Base-by-base conservation (phyloP, 768 basidiomycete species). In the Boletus rubroflammeus region DNA sequence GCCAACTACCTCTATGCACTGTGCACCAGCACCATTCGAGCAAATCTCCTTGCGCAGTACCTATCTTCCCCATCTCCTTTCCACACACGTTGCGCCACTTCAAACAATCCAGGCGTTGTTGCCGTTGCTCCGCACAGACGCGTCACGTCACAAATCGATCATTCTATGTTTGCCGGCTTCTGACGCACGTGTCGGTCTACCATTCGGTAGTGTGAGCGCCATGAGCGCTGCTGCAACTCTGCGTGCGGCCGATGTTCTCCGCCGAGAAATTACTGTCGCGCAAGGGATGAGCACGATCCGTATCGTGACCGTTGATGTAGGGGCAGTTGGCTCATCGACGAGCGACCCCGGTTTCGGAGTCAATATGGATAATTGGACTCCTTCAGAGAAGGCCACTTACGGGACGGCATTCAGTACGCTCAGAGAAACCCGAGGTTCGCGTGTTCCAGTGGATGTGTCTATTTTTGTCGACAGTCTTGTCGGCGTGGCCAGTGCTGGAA, bases 151-250 rank as follows among this genome's bases (percentile, higher is more conserved):
- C 56, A 67, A 60, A 42, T 69, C 81, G 13, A 83, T 93, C 57
- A 75, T 93, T 40, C 72, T 92, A 34, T 91, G 90, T 64, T 72
- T 92, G 9, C 88, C 91, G 0, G 85, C 86, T 17, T 81, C 81
- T 40, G 83, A 88, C 62, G 79, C 83, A 39, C 82, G 82, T 49
- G 83, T 89, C 38, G 90, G 90, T 11, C 73, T 90, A n/a, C 87
- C 90, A 6, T 90, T 80, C 59, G 66, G 73, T 21, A 63, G 71
- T 19, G 81, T 85, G 39, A 82, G 83, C 54, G 81, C 88, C 11
- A 92, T 93, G 87, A 83, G 81, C 57, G 84, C 86, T 29, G 85
- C 84, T 5, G 82, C 83, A 47, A 90, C 85, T 15, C 73, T 87
- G 21, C 84, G 86, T 41, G 91, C 77, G 0, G 75, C 81, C 13